Evolutionary conservation across 345 rosid species (phyloP), one percentile per base, ranked within the genome.

Genomic region (Eucalyptus albens): DNA sequence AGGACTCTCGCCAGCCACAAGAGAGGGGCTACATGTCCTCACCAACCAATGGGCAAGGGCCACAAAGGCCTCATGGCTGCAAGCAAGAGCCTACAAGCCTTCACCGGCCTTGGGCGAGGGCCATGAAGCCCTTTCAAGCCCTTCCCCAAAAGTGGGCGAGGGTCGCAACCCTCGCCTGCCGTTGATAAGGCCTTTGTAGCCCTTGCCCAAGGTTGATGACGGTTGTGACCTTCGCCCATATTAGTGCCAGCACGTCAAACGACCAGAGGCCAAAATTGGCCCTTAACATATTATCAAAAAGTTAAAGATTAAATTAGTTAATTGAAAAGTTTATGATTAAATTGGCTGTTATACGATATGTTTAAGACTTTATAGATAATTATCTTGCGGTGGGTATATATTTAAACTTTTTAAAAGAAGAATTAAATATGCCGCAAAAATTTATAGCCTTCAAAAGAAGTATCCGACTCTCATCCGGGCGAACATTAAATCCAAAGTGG

Each of bases 261-360:
- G 2, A 53, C 24, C 24, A 19, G 0, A 53, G 56, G 24, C 24
- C 56, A 65, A 65, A 65, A 65, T 65, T 65, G 77, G 19, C 37
- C 37, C 16, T 15, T n/a, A 17, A 65, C 33, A 65, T 12, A 14
- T 14, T 1, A 3, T n/a, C 1, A 1, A 65, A 65, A 65, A 15
- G 5, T 14, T 65, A n/a, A 65, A n/a, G 8, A 65, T 1, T 8
- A n/a, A n/a, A 65, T 14, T 65, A 65, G 21, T n/a, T n/a, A 65
- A 65, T 14, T 65, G 11, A n/a, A 65, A 65, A 65, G 0, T 65
- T 65, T 65, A n/a, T 31, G 5, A 14, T 8, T n/a, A 3, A 65
- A 65, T 65, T 65, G 3, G 2, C 3, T 1, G 0, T 2, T 65
- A 8, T n/a, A n/a, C 1, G 2, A n/a, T 65, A n/a, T 4, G 5